Base-by-base conservation (phyloP, 148 eudicot genomes). In the Chenopodium album region DNA sequence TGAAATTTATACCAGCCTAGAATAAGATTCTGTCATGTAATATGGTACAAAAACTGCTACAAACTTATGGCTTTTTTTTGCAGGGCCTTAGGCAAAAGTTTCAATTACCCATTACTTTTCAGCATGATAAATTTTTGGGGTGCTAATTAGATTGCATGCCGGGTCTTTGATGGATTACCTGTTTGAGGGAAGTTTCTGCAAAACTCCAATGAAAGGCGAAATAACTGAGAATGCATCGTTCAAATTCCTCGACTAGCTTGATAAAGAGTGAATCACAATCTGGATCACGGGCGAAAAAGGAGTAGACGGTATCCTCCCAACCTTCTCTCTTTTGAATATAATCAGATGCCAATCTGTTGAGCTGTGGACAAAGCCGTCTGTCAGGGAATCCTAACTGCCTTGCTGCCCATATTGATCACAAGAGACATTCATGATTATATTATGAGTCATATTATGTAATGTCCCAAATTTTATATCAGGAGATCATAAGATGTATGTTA, bases 221-320 rank as follows among this genome's bases (percentile, higher is more conserved):
- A 89, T 97, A 97, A 82, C 99, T 97, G 66, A 97, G 99, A 44
- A 84, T 92, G 86, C 98, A 97, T 80, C 99, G 88, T 86, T 97
- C 99, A 73, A 97, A 86, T 88, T 97, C 99, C 74, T 97, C 99
- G 17, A 97, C 92, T 9, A 97, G 89, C 89, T 97, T 97, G 82
- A 97, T 92, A 77, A 90, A 97, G 23, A 97, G 87, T 7, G 99
- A 91, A 86, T 97, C 98, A 1, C 89, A 95, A 63, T 97, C 93
- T 32, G 90, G 92, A 37, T 94, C 95, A 4, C 77, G 76, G 2
- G 88, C 84, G 68, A 97, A 97, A 85, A 85, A 94, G 56, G 93
- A 73, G 83, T 92, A 97, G 46, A 94, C 91, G 77, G 87, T 89
- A 32, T 97, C 98, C 84, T 94, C 99, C 44, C 88, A 88, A 37